Evolutionary conservation across 495 filamentous ascomycete genomes (phyloP), one percentile per base, ranked within the genome.

Genomic region (Tuber melanosporum): DNA sequence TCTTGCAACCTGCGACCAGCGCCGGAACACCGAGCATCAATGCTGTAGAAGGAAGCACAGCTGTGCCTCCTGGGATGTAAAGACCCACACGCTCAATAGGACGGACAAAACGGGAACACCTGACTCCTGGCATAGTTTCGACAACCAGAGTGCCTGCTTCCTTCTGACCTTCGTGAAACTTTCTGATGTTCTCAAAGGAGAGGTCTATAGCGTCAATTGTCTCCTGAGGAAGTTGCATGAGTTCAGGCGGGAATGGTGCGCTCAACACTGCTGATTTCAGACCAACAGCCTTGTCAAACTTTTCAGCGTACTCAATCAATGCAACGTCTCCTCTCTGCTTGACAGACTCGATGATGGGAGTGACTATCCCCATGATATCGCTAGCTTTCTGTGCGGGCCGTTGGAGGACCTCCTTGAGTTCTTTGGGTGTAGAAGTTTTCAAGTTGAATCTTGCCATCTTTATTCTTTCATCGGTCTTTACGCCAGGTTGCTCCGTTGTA

Each of bases 11-110:
- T 19, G 95, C 95, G 6, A 98, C 95, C 90, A 95, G 94, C 46
- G 95, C 95, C 26, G 95, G 95, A 9, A 98, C 95, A 82, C 95
- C 95, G 42, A 99, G 88, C 95, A 99, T 99, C 82, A 99, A 90
- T 3, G 95, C 95, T 20, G 95, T 97, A 71, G 93, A 97, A 6
- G 95, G 95, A 20, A 99, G 89, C 19, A 99, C 95, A 1, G 95
- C 95, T 0, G 95, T 99, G 72, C 95, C 95, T 74, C 95, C 95
- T 14, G 95, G 95, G 14, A 99, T 90, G 84, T 99, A 99, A 69
- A 97, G 89, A 74, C 95, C 95, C 45, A 99, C 95, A 26, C 93
- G 88, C 84, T 98, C 95, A 76, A 99, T 98, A 0, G 95, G 90
- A 3, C 96, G 88, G 2, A 92, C 91, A 86, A 98, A 98, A 71